phyloP scores from a whole-genome alignment of 345 rosid genomes.

The Heritiera fomes region DNA sequence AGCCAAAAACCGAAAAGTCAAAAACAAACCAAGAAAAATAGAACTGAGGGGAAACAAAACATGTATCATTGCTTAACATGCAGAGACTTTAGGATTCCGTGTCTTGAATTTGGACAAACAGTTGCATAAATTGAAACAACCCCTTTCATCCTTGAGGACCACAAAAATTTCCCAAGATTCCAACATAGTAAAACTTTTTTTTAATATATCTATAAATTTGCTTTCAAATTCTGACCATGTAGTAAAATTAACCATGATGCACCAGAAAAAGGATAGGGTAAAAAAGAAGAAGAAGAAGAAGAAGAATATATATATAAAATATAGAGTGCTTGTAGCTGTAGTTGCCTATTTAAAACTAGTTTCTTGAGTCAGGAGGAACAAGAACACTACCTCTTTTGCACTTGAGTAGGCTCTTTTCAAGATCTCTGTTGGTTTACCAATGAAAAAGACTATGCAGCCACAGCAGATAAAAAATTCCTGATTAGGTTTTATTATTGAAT shows the following conservation, averaged over 20 bases:
- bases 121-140: conserved; percentile 6
- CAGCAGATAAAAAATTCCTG: conserved; percentile 18
- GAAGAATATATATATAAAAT: not conserved
- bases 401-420: conserved; percentile 24
- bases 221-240: not conserved
- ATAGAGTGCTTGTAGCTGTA: not conserved
- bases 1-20: not conserved
- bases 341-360: conserved; percentile 12
- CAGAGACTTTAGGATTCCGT: not conserved
- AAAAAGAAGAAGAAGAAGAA: not conserved
- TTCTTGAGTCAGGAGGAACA: not conserved
- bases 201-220: not conserved
- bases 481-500: not conserved
- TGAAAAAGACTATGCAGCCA: conserved; percentile 21
- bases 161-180: conserved; percentile 6
- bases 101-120: conserved; percentile 12
- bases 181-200: not conserved
- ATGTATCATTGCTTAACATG: conserved; percentile 14
- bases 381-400: not conserved
- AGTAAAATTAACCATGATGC: not conserved
- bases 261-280: not conserved
- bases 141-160: not conserved
- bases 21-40: conserved; percentile 11
- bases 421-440: conserved; percentile 4
- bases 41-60: not conserved